phyloP scores from a whole-genome alignment of 1,284 basidiomycete genomes.

The Leccinum angustisporum region DNA sequence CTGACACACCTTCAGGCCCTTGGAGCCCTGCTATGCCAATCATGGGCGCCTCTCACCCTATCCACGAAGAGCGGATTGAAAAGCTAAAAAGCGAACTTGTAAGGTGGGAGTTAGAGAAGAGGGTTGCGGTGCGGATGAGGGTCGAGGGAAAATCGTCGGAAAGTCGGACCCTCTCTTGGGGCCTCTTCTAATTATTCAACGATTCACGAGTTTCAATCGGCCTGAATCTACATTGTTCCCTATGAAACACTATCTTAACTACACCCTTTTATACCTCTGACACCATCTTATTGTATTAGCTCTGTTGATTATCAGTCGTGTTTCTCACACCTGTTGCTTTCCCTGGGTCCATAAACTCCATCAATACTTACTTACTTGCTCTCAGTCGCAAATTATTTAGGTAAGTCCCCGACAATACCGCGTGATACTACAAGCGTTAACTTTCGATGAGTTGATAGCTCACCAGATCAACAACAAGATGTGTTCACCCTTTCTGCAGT shows the following conservation, averaged over 20 bases:
- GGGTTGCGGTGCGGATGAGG: constrained; percentile 26
- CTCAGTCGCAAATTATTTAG: neutral
- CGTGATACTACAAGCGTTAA: neutral
- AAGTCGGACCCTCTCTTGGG: constrained; percentile 7
- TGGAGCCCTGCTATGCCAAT: constrained; percentile 28
- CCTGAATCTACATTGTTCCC: neutral
- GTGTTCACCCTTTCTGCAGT: neutral
- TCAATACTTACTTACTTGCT: neutral
- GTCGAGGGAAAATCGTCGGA: constrained; percentile 18
- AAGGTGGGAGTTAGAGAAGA: constrained; percentile 50
- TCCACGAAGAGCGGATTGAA: constrained; percentile 49
- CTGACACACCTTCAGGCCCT: constrained; percentile 6
- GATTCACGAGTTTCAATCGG: neutral
- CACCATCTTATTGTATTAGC: neutral
- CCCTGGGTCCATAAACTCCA: neutral
- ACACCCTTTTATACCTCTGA: neutral
- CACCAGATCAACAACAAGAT: neutral
- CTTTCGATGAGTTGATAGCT: neutral
- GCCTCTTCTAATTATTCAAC: constrained; percentile 12
- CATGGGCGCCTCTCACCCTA: constrained; percentile 50
- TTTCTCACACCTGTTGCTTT: neutral
- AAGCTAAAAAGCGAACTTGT: constrained; percentile 53
- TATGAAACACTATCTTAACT: neutral
- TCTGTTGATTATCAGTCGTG: neutral
- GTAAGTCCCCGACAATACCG: neutral